Evolutionary conservation across 176 grass and related monocot genomes (phyloP), one percentile per base, ranked within the genome.

Genomic region (Metroxylon sagu): DNA sequence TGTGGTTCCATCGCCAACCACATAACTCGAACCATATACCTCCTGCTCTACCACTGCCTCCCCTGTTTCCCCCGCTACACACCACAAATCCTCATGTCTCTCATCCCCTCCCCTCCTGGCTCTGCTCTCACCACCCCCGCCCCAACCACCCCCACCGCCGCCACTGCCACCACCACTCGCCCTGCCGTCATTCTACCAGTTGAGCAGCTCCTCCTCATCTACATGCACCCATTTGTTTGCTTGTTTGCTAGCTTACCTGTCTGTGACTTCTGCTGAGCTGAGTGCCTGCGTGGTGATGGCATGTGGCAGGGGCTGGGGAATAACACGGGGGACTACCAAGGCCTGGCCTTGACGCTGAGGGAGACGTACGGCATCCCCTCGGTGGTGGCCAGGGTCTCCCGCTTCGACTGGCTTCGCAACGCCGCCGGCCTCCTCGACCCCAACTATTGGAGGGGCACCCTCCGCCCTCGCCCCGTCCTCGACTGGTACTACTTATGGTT

Each of bases 341-440:
- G 56, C 56, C 78, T 91, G 27, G 57, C 71, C 5, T 51, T 62
- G 68, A 72, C 77, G 67, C 78, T 97, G 57, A 74, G 66, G 70
- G 73, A 97, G 28, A 63, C 52, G 57, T 83, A 97, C 60, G 75
- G 84, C 60, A 57, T 97, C 25, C 81, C 87, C 7, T 70, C 86
- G 21, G 80, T 85, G 64, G 92, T 91, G 17, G 78, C 92, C 17
- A 54, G 72, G 75, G 92, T 97, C 19, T 68, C 92, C 5, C 78
- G 92, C 58, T 29, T 75, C 26, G 87, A 85, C 74, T 91, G 92
- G 92, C 64, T 97, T 54, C 84, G 92, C 65, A 97, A 97, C 69
- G 92, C 92, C 21, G 62, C 84, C 0, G 92, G 92, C 1, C 73
- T 97, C 51, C 43, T 75, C 60, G 81, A 88, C 70, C 57, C 75